A percentile compares a stretch with the other conserved stretches of the same genome.
phyloP scores from a whole-genome alignment of 1,139 yeast species.

The Nakaseomyces delphensis region DNA sequence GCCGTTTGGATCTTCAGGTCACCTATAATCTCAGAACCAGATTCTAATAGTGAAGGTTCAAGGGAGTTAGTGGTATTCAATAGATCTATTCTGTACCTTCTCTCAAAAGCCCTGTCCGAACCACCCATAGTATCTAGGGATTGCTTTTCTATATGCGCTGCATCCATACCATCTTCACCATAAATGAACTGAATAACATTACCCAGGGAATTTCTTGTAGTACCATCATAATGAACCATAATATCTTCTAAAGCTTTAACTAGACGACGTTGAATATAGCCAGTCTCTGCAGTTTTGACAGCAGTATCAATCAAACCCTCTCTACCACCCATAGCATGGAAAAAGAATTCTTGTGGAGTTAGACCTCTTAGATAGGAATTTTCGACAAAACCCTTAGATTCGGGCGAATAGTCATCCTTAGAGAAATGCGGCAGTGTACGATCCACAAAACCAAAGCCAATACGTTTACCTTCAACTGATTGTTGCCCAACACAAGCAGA shows the following conservation, averaged over 20 bases:
- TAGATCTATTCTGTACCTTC: conserved; percentile 78
- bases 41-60: conserved; percentile 68
- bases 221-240: conserved; percentile 98
- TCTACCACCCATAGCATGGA: conserved; percentile 99
- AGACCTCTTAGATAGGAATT: conserved; percentile 94
- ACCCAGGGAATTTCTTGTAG: conserved; percentile 95
- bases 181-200: conserved; percentile 92
- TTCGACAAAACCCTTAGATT: conserved; percentile 95
- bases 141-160: conserved; percentile 95
- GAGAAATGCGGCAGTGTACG: conserved; percentile 97
- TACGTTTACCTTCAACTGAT: conserved; percentile 98
- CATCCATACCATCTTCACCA: conserved; percentile 99
- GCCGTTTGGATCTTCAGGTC: conserved; percentile 74
- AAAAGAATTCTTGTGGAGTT: conserved; percentile 97
- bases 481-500: conserved; percentile 99
- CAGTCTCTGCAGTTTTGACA: conserved; percentile 97
- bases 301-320: conserved; percentile 99
- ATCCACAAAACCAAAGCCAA: conserved; percentile 93
- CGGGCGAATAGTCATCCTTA: conserved; percentile 96
- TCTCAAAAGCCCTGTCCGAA: conserved; percentile 72
- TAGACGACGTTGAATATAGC: conserved; percentile 97
- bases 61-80: conserved; percentile 60
- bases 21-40: conserved; percentile 86
- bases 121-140: conserved; percentile 96
- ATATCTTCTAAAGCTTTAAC: conserved; percentile 98